Evolutionary conservation across 1,284 basidiomycete species (phyloP).

Genomic region (Pseudomicrostroma phylloplanum): DNA sequence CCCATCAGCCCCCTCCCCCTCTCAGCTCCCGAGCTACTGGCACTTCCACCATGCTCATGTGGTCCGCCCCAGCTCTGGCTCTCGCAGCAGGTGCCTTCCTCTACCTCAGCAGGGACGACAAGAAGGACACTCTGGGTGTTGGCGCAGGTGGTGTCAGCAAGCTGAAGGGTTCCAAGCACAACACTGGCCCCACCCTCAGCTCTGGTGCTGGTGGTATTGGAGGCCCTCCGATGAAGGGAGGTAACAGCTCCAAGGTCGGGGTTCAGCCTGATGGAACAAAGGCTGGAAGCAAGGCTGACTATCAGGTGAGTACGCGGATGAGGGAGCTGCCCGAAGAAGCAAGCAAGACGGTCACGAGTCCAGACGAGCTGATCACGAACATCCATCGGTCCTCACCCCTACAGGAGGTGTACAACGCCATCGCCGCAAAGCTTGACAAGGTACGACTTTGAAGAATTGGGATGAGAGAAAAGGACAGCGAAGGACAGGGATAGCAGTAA

Average conservation of each 20-base stretch:
- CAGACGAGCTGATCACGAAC: too few relatives aligned
- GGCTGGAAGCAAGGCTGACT: conserved; percentile 28
- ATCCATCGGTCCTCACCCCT: too few relatives aligned
- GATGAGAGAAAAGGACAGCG: conserved; percentile 17
- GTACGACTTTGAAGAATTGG: conserved; percentile 4
- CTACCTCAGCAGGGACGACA: conserved; percentile 12
- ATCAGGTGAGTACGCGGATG: conserved; percentile 19
- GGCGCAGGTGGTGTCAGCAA: conserved; percentile 9
- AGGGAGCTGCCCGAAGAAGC: neutral
- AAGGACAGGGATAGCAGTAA: conserved; percentile 12
- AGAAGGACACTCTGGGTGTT: conserved; percentile 13
- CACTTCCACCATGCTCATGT: neutral
- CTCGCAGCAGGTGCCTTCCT: conserved; percentile 11
- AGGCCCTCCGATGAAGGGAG: too few relatives aligned
- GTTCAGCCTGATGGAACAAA: conserved; percentile 5
- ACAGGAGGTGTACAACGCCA: conserved; percentile 44
- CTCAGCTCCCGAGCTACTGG: neutral
- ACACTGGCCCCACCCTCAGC: neutral
- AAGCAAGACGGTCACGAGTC: neutral
- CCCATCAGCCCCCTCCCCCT: conserved; percentile 1
- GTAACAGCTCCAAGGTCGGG: neutral
- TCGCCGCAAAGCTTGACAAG: conserved; percentile 39
- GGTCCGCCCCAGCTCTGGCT: conserved; percentile 2
- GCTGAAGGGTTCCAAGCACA: conserved; percentile 10
- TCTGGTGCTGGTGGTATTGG: neutral